phyloP scores from a whole-genome alignment of 2,329 filamentous ascomycete species.

The Paramyrothecium roridum region DNA sequence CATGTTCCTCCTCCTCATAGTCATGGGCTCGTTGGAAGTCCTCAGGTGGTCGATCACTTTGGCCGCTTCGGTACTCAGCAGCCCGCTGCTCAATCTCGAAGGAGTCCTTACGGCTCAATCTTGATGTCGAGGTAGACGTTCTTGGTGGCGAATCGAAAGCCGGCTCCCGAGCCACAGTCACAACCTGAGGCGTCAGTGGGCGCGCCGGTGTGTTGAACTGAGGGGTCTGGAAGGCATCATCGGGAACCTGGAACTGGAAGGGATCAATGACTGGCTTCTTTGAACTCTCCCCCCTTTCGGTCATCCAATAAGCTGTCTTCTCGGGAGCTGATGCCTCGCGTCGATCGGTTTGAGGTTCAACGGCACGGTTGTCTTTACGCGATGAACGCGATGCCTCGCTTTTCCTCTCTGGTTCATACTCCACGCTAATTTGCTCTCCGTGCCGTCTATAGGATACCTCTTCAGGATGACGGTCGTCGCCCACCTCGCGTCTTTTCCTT shows the following conservation, averaged over 20 bases:
- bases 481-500: slow-evolving; percentile 23
- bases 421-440: slow-evolving; percentile 21
- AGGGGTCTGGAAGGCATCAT: slow-evolving; percentile 49
- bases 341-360: slow-evolving; percentile 20
- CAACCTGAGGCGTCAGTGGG: slow-evolving; percentile 46
- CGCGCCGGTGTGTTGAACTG: slow-evolving; percentile 32
- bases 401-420: slow-evolving; percentile 23
- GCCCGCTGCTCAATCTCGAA: slow-evolving; percentile 39
- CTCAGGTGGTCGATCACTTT: slow-evolving; percentile 10
- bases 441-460: slow-evolving; percentile 14
- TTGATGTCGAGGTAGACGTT: slow-evolving; percentile 22
- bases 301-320: slow-evolving; percentile 20
- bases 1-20: slow-evolving; percentile 36
- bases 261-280: slow-evolving; percentile 42
- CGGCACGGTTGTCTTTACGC: slow-evolving; percentile 17
- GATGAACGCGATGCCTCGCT: slow-evolving; percentile 18
- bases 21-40: slow-evolving; percentile 17
- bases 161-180: slow-evolving; percentile 53
- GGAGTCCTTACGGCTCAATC: slow-evolving; percentile 47
- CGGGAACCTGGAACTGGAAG: slow-evolving; percentile 55
- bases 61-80: slow-evolving; percentile 22
- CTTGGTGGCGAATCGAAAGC: slow-evolving; percentile 37
- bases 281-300: slow-evolving; percentile 14
- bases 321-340: slow-evolving; percentile 19
- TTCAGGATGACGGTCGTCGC: slow-evolving; percentile 17